Base-by-base conservation (phyloP, 192 early-diverging fungal species). In the Rhizophagus clarus region DNA sequence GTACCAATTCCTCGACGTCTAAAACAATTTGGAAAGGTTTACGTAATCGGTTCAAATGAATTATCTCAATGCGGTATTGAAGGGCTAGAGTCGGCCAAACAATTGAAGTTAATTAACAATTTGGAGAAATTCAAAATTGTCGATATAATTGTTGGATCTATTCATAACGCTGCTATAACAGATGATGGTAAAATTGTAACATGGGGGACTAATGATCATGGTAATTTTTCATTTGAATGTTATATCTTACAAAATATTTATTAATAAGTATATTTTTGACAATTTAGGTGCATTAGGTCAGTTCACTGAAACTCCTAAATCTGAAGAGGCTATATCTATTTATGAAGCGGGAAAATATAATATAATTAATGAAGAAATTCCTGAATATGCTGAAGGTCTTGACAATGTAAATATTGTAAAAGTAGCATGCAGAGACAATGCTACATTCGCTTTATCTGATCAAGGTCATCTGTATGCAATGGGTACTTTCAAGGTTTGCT, bases 381-480 rank as follows among this genome's bases (percentile, higher is more conserved):
- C 96, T 12, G 85, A 72, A 37, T 84, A 84, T 6, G 90, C 93
- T 14, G 89, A 91, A 34, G 95, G 91, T 14, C 87, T 97, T 66
- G 94, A 97, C 61, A 82, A 82, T 61, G 91, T 94, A 34, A 87
- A 87, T 37, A 86, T 99, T 32, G 88, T 93, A 37, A 88, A 92
- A 26, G 90, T 95, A 2, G 94, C 90, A 8, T 96, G 95, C 84
- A 93, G 96, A 45, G 95, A 95, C 74, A 95, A 94, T 0, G 87
- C 94, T 17, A 91, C 94, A 12, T 89, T 94, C 28, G 94, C 93
- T 9, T 82, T 98, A 61, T 88, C 92, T 3, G 89, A 90, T 1
- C 84, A 91, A 12, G 97, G 97, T 15, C 77, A 90, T 37, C 92
- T 97, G 14, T 98, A 95, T 81, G 87, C 88, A 47, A 96, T 95